Base-by-base conservation (phyloP, 768 basidiomycete species). In the Leccinum sublutescens region DNA sequence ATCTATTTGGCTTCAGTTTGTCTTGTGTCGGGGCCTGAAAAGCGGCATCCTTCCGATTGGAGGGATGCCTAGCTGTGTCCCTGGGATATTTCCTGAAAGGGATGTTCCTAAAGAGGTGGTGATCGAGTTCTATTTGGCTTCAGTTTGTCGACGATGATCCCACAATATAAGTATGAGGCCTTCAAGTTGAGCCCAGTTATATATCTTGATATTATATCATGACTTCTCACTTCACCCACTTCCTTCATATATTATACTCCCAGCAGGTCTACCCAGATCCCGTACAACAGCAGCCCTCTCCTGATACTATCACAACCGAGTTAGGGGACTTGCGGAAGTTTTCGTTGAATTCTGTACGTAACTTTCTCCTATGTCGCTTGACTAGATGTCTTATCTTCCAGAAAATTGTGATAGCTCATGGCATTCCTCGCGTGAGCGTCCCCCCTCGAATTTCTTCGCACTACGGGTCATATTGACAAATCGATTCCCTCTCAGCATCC, bases 341-440 rank as follows among this genome's bases (percentile, higher is more conserved):
- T 40, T 53, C 60, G 3, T 25, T 71, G 21, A 62, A 52, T 21
- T 49, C 63, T 5, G 70, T 69, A 38, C 52, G 55, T 15, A 14
- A 47, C 21, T 9, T n/a, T 15, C 8, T 4, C 12, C 12, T 50
- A 4, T 40, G 5, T 17, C 29, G 14, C 23, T 15, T n/a, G 21
- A 56, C 43, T 45, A 54, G 2, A 36, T 10, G 7, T 5, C 1
- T 15, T 0, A 40, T 14, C 3, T 6, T 38, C 2, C 17, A 50
- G 3, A 50, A 19, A 47, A 14, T 10, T 34, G 33, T 15, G 47
- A 23, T 23, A 70, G 63, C 62, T 71, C 31, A 49, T 52, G 21
- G 53, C 56, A 2, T 61, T 71, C 43, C 55, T 70, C 1, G 50
- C 64, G 71, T 66, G 5, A 59, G 66, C 54, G 12, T 1, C 47